Conservation (phyloP, 441 rosid species). For the Dalechampia spathulata region DNA sequence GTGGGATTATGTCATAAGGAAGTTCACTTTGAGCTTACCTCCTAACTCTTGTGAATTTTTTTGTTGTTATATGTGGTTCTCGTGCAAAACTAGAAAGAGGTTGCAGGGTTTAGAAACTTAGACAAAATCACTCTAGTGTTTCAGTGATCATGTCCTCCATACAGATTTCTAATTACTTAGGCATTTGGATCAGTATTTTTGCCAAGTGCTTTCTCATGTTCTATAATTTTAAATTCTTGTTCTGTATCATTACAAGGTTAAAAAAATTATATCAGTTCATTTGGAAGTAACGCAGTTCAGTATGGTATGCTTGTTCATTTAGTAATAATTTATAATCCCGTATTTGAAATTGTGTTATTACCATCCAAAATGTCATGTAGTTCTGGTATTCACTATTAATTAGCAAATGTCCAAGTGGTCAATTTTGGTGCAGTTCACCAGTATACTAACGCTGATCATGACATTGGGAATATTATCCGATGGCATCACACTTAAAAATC, state of each 20-base stretch:
- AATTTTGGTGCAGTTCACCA: not conserved
- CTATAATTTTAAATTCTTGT: not conserved
- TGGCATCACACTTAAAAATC: not conserved
- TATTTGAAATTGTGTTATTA: not conserved
- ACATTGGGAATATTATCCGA: not conserved
- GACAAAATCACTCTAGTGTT: not conserved
- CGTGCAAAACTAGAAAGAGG: conserved; percentile 1
- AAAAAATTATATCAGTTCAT: not conserved
- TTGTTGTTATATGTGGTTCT: not conserved
- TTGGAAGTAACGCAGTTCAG: not conserved
- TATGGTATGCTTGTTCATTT: not conserved
- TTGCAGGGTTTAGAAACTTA: not conserved
- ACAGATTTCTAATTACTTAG: not conserved
- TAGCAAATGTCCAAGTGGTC: not conserved
- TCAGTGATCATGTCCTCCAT: not conserved
- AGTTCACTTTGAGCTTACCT: not conserved
- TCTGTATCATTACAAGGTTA: not conserved
- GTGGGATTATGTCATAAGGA: not conserved
- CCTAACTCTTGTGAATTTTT: not conserved
- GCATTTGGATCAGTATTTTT: not conserved
- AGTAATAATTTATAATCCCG: not conserved
- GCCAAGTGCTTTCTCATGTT: not conserved
- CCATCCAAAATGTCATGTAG: no score
- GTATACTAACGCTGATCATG: not conserved
- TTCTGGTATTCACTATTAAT: not conserved